Conservation (phyloP, 495 filamentous ascomycete species). For the Penicillium atrosanguineum region DNA sequence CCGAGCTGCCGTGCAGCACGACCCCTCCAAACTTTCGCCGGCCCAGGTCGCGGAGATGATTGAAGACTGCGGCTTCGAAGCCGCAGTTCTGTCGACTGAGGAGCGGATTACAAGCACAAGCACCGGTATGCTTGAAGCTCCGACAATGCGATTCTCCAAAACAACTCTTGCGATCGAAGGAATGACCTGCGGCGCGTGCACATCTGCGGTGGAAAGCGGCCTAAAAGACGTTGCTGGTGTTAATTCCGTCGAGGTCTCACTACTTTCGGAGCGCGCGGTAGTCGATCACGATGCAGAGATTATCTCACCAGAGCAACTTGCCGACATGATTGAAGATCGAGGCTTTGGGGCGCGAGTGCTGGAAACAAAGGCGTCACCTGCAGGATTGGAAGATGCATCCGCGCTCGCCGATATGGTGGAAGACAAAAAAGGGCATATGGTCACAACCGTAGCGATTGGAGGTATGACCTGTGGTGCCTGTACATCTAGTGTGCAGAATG, state of each 20-base stretch:
- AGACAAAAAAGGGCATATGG: slow-evolving; percentile 44
- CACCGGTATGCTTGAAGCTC: slow-evolving; percentile 20
- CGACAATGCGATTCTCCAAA: slow-evolving; percentile 45
- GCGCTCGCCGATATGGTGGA: slow-evolving; percentile 30
- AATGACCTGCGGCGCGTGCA: slow-evolving; percentile 97
- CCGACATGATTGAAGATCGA: slow-evolving; percentile 85
- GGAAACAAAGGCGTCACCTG: slow-evolving; percentile 33
- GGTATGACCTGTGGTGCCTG: slow-evolving; percentile 98
- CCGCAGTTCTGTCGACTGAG: slow-evolving; percentile 84
- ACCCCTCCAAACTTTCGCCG: slow-evolving; percentile 69
- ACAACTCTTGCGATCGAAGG: slow-evolving; percentile 91
- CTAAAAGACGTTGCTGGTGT: slow-evolving; percentile 73
- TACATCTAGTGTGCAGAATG: slow-evolving; percentile 83
- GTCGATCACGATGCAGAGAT: slow-evolving; percentile 74
- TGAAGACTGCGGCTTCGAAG: slow-evolving; percentile 92
- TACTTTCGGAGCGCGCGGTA: slow-evolving; percentile 66
- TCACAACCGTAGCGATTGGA: slow-evolving; percentile 80
- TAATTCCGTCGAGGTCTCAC: slow-evolving; percentile 79
- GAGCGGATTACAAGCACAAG: slow-evolving; percentile 25
- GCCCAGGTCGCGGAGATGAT: slow-evolving; percentile 79
- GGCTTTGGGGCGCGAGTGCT: slow-evolving; percentile 89
- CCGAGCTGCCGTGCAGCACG: slow-evolving; percentile 85
- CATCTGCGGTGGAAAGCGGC: slow-evolving; percentile 80
- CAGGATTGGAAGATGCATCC: slow-evolving; percentile 11
- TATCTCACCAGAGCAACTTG: slow-evolving; percentile 66